Percentiles rank a stretch among this genome's conserved stretches.
phyloP scores from a whole-genome alignment of 116 monocot genomes.

The Dioscorea cayenensis region DNA sequence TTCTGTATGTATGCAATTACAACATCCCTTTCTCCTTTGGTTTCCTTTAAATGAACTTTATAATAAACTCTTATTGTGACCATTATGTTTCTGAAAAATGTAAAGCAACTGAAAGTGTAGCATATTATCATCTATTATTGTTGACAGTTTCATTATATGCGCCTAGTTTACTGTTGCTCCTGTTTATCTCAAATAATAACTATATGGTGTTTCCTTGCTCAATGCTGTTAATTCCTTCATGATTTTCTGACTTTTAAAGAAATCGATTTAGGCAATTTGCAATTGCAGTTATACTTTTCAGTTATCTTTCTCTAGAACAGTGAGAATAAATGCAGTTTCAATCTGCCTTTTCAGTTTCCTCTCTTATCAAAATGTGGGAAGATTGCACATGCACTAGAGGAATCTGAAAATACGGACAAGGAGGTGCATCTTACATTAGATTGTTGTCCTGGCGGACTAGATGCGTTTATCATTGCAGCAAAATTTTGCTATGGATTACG shows the following conservation, averaged over 20 bases:
- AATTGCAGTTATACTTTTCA: no score
- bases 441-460: slow-evolving; percentile 43
- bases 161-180: no score
- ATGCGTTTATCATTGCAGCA: slow-evolving; percentile 35
- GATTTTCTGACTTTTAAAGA: no score
- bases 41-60: not conserved
- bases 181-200: no score
- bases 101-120: not conserved
- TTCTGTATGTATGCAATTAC: not conserved
- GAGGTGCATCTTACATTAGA: slow-evolving; percentile 12
- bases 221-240: no score
- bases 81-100: not conserved
- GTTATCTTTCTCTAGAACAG: no score
- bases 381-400: slow-evolving; percentile 20
- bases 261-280: no score
- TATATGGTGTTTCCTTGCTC: no score
- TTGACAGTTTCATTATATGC: no score
- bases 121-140: no score
- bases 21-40: not conserved
- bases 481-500: slow-evolving; percentile 43
- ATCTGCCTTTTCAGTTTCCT: slow-evolving; percentile 38
- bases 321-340: not conserved
- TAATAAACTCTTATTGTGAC: not conserved
- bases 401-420: slow-evolving; percentile 10
- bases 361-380: slow-evolving; percentile 53